Evolutionary conservation across 2,329 filamentous ascomycete species (phyloP).

Genomic region (Colletotrichum sp.): DNA sequence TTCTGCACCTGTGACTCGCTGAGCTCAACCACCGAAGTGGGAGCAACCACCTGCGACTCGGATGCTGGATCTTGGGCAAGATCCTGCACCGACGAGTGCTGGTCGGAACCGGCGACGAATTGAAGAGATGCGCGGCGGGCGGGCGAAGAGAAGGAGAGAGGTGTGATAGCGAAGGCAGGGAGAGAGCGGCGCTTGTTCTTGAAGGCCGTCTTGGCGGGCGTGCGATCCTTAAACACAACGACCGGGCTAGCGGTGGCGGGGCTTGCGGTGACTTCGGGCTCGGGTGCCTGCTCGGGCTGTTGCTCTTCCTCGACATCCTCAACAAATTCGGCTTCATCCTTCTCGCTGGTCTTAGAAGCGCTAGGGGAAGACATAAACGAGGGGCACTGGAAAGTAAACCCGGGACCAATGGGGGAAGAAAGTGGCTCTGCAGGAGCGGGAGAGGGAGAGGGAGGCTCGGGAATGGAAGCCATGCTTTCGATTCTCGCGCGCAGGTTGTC

Average conservation of each 20-base stretch:
- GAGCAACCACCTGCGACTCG: conserved; percentile 8
- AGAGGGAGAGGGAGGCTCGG: background rate
- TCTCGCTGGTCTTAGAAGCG: background rate
- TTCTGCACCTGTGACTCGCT: background rate
- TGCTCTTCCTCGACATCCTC: background rate
- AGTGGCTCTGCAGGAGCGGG: background rate
- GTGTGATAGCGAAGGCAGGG: background rate
- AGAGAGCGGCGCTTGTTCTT: conserved; percentile 11
- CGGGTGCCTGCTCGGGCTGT: background rate
- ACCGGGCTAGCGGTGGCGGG: background rate
- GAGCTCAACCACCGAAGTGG: conserved; percentile 13
- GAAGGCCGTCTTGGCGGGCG: background rate
- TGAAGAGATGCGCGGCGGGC: conserved; percentile 11
- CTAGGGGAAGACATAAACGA: conserved; percentile 1
- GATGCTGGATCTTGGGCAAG: conserved; percentile 11
- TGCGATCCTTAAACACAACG: conserved; percentile 13
- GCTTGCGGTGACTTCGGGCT: background rate
- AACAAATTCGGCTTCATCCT: background rate
- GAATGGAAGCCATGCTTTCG: background rate
- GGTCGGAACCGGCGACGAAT: background rate
- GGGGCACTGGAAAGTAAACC: conserved; percentile 3
- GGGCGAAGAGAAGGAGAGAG: background rate
- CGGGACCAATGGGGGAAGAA: conserved; percentile 4
- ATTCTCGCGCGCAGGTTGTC: background rate
- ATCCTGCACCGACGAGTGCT: conserved; percentile 7